Evolutionary conservation across 495 filamentous ascomycete genomes (phyloP).

Genomic region (Immersiella caudata): DNA sequence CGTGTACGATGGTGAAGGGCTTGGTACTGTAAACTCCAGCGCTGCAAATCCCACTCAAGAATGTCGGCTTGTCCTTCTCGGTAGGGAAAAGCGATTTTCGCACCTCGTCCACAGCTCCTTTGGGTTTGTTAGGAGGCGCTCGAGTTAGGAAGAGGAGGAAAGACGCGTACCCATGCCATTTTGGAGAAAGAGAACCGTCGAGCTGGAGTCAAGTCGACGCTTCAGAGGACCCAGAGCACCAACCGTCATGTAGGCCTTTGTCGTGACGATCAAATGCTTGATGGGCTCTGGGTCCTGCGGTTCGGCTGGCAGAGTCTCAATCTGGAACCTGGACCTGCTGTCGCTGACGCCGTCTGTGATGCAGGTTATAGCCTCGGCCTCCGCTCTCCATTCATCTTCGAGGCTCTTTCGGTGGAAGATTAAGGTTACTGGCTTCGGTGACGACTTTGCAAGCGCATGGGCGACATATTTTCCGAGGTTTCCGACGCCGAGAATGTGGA

Average conservation of each 20-base stretch:
- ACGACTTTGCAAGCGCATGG: slow-evolving; percentile 32
- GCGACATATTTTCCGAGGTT: slow-evolving; percentile 57
- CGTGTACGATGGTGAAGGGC: no score
- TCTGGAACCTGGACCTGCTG: slow-evolving; percentile 29
- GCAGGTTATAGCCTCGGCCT: slow-evolving; percentile 26
- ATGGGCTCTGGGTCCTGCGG: slow-evolving; percentile 34
- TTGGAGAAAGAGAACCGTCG: slow-evolving; percentile 72
- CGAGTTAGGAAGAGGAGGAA: no score
- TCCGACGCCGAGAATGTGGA: slow-evolving; percentile 46
- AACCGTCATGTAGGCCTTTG: slow-evolving; percentile 62
- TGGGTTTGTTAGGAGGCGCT: no score
- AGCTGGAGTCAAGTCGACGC: slow-evolving; percentile 59
- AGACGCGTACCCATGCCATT: slow-evolving; percentile 75
- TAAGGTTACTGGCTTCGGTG: slow-evolving; percentile 37
- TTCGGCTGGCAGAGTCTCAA: slow-evolving; percentile 41
- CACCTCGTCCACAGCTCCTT: no score
- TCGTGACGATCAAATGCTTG: slow-evolving; percentile 70
- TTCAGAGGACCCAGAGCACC: slow-evolving; percentile 58
- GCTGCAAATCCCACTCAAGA: no score
- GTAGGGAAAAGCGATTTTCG: no score
- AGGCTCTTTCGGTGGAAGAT: slow-evolving; percentile 40
- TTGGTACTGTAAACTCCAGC: no score
- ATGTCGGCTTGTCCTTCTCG: no score
- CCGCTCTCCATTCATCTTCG: slow-evolving; percentile 34
- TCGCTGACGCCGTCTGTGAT: slow-evolving; percentile 33